Evolutionary conservation across 2,329 filamentous ascomycete genomes (phyloP), one percentile per base, ranked within the genome.

Genomic region (Fusarium cicatricum): DNA sequence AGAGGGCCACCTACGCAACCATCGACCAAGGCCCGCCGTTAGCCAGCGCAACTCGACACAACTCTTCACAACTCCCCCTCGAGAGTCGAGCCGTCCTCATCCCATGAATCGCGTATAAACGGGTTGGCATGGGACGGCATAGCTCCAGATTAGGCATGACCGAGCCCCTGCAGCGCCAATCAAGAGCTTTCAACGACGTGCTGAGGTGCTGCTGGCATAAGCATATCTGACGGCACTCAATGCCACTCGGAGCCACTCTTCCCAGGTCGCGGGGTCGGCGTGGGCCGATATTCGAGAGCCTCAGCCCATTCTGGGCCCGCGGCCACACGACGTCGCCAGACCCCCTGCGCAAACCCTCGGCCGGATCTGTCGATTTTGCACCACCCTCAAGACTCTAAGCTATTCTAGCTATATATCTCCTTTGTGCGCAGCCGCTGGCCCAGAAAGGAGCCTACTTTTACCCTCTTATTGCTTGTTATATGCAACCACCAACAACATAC

Each of bases 231-330:
- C 60, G 62, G 60, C 56, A 63, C 57, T 61, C 58, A 64, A 48
- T 54, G 51, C 51, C 40, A 45, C 34, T 23, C 32, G 39, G 48
- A 38, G 40, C 48, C 43, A 54, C 43, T 52, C 51, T 21, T n/a
- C 42, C 52, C 52, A 63, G 45, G 57, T 58, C 67, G 67, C 67
- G 65, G 67, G 67, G 66, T 69, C 67, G 67, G 71, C 63, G 71
- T 73, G 71, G 71, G 65, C 71, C 71, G 71, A 73, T 74, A 70
- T 63, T 70, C 54, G 62, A 62, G 64, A 70, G 68, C 57, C 68
- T 73, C 71, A 73, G 71, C 63, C 71, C 71, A 73, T 72, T 73
- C 60, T 69, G 63, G 66, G 58, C 66, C 69, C 71, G 66, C 70
- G 66, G 68, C 68, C 68, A 69, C 68, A 70, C 68, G 67, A 72